Conservation (phyloP, 306 rosid genomes). For the Quercus suber region DNA sequence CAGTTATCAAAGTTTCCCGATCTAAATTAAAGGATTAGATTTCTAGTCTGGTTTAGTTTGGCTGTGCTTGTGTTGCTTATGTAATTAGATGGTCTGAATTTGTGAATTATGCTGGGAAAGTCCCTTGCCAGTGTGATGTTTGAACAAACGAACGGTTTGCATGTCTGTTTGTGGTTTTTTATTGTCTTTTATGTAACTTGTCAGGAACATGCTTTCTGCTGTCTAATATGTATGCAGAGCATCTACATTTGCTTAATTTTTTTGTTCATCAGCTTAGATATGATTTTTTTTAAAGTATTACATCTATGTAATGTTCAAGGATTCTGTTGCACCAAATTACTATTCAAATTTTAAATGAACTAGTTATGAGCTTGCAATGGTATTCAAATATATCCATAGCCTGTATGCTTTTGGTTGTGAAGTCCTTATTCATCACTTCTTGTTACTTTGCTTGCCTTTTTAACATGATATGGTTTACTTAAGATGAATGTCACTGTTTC, state of each 20-base stretch:
- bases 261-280: not conserved
- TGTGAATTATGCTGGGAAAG: not conserved
- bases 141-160: not conserved
- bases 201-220: not conserved
- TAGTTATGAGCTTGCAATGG: not conserved
- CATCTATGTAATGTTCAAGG: not conserved
- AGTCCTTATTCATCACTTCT: not conserved
- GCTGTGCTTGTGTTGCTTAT: not conserved
- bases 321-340: slow-evolving; percentile 8
- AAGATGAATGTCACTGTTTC: slow-evolving; percentile 23
- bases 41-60: not conserved
- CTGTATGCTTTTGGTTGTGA: slow-evolving; percentile 16
- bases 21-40: not conserved
- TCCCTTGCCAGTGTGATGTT: not conserved
- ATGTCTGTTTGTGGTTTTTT: not conserved
- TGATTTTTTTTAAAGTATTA: not conserved
- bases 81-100: not conserved
- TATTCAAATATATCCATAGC: slow-evolving; percentile 6
- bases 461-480: not conserved
- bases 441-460: slow-evolving; percentile 12
- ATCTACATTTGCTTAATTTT: not conserved
- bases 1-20: not conserved
- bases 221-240: not conserved
- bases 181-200: not conserved
- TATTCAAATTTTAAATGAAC: not conserved